Evolutionary conservation across 768 basidiomycete genomes (phyloP), one percentile per base, ranked within the genome.

Genomic region (Mycena capillaripes): DNA sequence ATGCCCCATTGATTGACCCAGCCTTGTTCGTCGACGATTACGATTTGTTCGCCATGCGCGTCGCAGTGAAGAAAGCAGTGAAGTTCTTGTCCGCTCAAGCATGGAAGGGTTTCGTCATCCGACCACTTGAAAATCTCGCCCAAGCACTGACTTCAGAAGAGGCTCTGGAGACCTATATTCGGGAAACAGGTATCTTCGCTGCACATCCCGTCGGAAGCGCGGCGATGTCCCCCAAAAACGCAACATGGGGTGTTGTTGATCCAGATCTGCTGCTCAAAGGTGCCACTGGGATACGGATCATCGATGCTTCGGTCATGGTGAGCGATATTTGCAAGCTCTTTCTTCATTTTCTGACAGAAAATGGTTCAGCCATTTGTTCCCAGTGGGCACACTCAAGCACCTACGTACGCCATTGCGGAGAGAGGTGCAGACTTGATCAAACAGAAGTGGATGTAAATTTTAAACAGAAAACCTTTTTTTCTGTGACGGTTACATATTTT

Each of bases 291-390:
- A 62, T 86, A 60, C 72, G 85, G 11, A 74, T 86, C 16, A 81
- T 85, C 7, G 84, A 86, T 75, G 82, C 83, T 6, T 83, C 82
- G 17, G 77, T 84, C 21, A 73, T 84, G 59, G 84, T 82, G 48
- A 73, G 83, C 63, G 4, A 27, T 9, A 23, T 52, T 27, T 4
- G 38, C 7, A 23, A 14, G 8, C 8, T 21, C 34, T 25, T 11
- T 23, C 23, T 27, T 2, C 25, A n/a, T 1, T 38, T 38, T 9
- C 58, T 60, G 27, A 44, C n/a, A 19, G 7, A 11, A 29, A n/a
- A 14, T 50, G 38, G 19, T 29, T 66, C 34, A 74, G 73, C 59
- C 63, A 6, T 63, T 25, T 29, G 61, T 72, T 25, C 70, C 70
- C 1, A 66, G 67, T 30, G 70, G 56, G 21, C 74, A 75, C 46